A percentile compares a stretch with the other conserved stretches of the same genome.
These are phyloP conservation scores for Diutina neorugosa DNA, from an alignment of 1,139 yeast species.

Conservation along the genomic window DNA sequence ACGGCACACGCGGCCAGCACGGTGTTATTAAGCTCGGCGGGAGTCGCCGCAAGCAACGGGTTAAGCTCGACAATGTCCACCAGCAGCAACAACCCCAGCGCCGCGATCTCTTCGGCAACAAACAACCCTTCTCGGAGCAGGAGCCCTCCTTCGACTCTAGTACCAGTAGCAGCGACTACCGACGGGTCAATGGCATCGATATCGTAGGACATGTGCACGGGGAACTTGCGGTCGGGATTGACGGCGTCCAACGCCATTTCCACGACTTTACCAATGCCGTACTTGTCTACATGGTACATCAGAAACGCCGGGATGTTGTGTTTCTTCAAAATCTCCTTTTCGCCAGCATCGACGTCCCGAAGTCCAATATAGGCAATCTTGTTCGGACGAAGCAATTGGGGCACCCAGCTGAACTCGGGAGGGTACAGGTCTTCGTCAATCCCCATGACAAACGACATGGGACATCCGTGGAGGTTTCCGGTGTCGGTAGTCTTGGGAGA, in stretches of 20 bases:
- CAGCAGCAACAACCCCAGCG: conserved; percentile 73
- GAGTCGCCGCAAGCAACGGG: conserved; percentile 77
- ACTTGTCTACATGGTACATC: conserved; percentile 93
- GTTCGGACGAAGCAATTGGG: conserved; percentile 49
- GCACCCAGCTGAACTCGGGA: conserved; percentile 71
- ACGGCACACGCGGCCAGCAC: conserved; percentile 84
- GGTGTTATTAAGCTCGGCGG: conserved; percentile 69
- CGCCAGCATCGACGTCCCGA: conserved; percentile 86
- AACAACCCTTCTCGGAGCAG: conserved; percentile 91
- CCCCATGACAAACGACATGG: conserved; percentile 84
- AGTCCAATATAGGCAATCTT: conserved; percentile 89
- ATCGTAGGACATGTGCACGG: conserved; percentile 86
- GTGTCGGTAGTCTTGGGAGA: conserved; percentile 78
- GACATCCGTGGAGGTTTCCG: conserved; percentile 96
- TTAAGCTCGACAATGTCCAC: conserved; percentile 91
- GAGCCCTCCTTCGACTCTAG: conserved; percentile 94
- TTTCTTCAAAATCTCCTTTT: conserved; percentile 60
- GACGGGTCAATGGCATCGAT: conserved; percentile 95
- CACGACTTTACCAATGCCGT: conserved; percentile 82
- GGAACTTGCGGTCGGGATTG: conserved; percentile 62
- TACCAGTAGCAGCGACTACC: conserved; percentile 94
- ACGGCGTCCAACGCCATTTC: conserved; percentile 81
- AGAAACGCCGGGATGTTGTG: conserved; percentile 75
- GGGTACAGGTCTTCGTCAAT: conserved; percentile 53
- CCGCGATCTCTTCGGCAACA: conserved; percentile 84